phyloP scores from a whole-genome alignment of 805 yeast species.

The Helenozyma baotianmanensis region DNA sequence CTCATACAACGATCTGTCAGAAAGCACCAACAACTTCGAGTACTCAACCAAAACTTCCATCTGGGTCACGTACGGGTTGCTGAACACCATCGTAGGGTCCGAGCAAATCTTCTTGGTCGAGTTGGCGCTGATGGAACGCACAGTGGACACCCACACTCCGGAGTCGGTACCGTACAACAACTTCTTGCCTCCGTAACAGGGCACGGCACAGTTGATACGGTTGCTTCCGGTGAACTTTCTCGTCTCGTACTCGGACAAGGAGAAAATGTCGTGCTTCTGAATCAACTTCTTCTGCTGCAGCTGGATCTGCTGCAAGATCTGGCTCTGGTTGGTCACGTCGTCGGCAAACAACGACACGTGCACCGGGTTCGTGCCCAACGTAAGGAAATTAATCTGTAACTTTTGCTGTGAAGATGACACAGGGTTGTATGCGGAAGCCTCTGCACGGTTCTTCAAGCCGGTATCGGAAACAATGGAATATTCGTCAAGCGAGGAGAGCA shows the following conservation, averaged over 20 bases:
- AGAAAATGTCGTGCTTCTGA: constrained; percentile 71
- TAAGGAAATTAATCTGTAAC: constrained; percentile 48
- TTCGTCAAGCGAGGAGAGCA: constrained; percentile 31
- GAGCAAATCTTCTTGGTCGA: constrained; percentile 51
- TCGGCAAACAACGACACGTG: constrained; percentile 51
- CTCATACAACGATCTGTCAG: constrained; percentile 77
- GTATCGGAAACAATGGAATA: constrained; percentile 37
- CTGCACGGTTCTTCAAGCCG: constrained; percentile 24
- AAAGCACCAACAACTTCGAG: constrained; percentile 70
- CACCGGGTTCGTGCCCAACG: constrained; percentile 51
- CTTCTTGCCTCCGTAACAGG: constrained; percentile 92
- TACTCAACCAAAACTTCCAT: constrained; percentile 90
- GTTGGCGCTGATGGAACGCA: constrained; percentile 48
- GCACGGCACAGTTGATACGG: constrained; percentile 85
- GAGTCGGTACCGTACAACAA: constrained; percentile 86
- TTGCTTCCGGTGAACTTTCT: constrained; percentile 69
- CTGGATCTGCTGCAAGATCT: constrained; percentile 73
- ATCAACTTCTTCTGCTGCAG: constrained; percentile 73
- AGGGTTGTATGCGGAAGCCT: constrained; percentile 23
- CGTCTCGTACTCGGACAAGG: constrained; percentile 69
- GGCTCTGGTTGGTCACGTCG: constrained; percentile 61
- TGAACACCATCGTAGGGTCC: constrained; percentile 71
- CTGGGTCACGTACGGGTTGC: constrained; percentile 76
- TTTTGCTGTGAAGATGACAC: constrained; percentile 28
- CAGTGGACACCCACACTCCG: constrained; percentile 82